phyloP scores from a whole-genome alignment of 2,329 filamentous ascomycete species.

The Beauveria caledonica region DNA sequence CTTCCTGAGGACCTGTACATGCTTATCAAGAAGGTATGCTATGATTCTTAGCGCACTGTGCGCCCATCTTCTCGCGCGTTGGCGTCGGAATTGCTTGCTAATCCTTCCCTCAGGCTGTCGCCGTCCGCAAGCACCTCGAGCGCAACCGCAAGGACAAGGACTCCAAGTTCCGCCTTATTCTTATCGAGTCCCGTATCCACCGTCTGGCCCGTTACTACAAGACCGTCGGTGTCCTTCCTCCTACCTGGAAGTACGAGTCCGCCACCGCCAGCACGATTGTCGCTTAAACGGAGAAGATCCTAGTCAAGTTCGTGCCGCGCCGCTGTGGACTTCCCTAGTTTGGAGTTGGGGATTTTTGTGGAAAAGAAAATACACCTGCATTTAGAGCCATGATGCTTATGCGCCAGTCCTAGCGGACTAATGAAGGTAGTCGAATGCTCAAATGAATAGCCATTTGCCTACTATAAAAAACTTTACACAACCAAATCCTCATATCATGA shows the following conservation, averaged over 20 bases:
- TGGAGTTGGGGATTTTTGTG: slow-evolving; percentile 37
- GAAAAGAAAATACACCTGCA: slow-evolving; percentile 27
- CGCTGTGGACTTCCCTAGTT: slow-evolving; percentile 30
- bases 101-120: slow-evolving; percentile 60
- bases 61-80: not conserved
- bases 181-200: slow-evolving; percentile 99
- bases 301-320: slow-evolving; percentile 11
- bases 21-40: slow-evolving; percentile 96
- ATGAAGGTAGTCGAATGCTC: slow-evolving; percentile 27
- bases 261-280: slow-evolving; percentile 92
- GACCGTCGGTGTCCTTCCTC: slow-evolving; percentile 75
- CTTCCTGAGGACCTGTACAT: slow-evolving; percentile 99
- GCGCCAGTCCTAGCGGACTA: slow-evolving; percentile 26
- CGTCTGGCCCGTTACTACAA: slow-evolving; percentile 99
- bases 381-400: slow-evolving; percentile 37
- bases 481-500: slow-evolving; percentile 5
- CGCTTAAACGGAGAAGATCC: slow-evolving; percentile 52
- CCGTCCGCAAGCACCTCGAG: slow-evolving; percentile 99
- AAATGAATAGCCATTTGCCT: slow-evolving; percentile 20
- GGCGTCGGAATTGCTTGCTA: slow-evolving; percentile 13
- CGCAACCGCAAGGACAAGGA: slow-evolving; percentile 99
- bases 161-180: slow-evolving; percentile 99
- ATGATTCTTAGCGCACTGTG: not conserved
- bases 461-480: slow-evolving; percentile 16
- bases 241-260: slow-evolving; percentile 98